phyloP scores from a whole-genome alignment of 345 rosid genomes.

The Gossypium australe region DNA sequence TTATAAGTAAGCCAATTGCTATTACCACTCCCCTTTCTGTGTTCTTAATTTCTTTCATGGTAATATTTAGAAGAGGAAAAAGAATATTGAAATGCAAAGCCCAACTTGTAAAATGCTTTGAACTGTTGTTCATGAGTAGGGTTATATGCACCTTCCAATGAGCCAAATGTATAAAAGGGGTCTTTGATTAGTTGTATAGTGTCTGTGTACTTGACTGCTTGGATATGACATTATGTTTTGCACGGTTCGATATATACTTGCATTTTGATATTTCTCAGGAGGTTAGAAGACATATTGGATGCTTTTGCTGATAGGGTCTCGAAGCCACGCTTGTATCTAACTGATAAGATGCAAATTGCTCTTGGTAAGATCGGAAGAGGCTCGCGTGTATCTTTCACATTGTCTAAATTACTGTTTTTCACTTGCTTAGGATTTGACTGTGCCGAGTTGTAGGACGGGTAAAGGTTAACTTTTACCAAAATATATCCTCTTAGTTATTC shows the following conservation, averaged over 20 bases:
- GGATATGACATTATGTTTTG: neutral
- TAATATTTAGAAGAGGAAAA: neutral
- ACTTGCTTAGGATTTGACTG: neutral
- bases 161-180: neutral
- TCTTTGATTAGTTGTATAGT: neutral
- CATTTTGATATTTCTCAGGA: constrained; percentile 39
- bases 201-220: neutral
- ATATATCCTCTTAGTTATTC: neutral
- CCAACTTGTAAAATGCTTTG: neutral
- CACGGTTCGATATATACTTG: neutral
- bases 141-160: neutral
- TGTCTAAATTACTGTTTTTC: neutral
- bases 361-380: constrained; percentile 46
- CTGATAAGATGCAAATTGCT: constrained; percentile 93
- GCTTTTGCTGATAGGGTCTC: constrained; percentile 88
- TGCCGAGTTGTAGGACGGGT: neutral
- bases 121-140: neutral
- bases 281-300: constrained; percentile 81
- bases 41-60: neutral
- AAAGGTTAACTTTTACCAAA: neutral
- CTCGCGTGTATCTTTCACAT: neutral
- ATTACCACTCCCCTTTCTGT: neutral
- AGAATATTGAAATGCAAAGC: no score
- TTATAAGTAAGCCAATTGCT: constrained; percentile 53
- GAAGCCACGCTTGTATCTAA: constrained; percentile 74